Evolutionary conservation across 2,329 filamentous ascomycete species (phyloP).

Genomic region (Boeremia exigua): DNA sequence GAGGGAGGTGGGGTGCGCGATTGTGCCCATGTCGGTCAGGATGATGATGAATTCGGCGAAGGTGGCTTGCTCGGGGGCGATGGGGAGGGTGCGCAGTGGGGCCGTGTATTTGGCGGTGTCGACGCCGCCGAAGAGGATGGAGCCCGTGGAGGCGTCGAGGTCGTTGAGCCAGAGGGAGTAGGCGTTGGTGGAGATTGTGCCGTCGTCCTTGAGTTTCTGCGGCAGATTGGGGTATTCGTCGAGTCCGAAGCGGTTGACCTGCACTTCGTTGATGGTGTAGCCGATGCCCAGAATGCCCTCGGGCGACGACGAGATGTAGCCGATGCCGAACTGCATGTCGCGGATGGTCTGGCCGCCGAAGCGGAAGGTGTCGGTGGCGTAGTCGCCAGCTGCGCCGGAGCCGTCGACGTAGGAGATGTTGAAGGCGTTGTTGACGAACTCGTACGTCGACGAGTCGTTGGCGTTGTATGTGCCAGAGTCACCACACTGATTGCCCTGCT

Average conservation of each 20-base stretch:
- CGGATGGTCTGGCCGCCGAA: constrained; percentile 63
- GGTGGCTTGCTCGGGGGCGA: constrained; percentile 56
- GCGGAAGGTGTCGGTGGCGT: constrained; percentile 74
- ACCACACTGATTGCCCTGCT: constrained; percentile 59
- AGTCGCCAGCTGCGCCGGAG: constrained; percentile 77
- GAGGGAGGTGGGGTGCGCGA: constrained; percentile 52
- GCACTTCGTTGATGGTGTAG: constrained; percentile 79
- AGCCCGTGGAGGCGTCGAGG: constrained; percentile 68
- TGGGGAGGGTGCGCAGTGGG: constrained; percentile 65
- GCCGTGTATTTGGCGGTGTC: constrained; percentile 76
- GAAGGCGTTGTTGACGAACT: constrained; percentile 75
- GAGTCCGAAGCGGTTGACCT: constrained; percentile 63
- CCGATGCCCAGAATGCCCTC: constrained; percentile 87
- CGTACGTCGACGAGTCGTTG: constrained; percentile 76
- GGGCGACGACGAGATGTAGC: constrained; percentile 64
- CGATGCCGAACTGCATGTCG: constrained; percentile 74
- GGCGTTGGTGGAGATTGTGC: constrained; percentile 66
- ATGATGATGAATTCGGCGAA: constrained; percentile 63
- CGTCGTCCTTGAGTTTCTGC: constrained; percentile 67
- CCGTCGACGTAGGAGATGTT: constrained; percentile 90
- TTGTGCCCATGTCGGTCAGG: constrained; percentile 55
- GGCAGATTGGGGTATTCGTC: constrained; percentile 66
- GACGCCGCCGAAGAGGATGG: constrained; percentile 80
- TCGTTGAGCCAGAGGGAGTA: constrained; percentile 73
- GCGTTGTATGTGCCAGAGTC: constrained; percentile 71